phyloP scores from a whole-genome alignment of 768 basidiomycete species.

The Lactarius evosmus region DNA sequence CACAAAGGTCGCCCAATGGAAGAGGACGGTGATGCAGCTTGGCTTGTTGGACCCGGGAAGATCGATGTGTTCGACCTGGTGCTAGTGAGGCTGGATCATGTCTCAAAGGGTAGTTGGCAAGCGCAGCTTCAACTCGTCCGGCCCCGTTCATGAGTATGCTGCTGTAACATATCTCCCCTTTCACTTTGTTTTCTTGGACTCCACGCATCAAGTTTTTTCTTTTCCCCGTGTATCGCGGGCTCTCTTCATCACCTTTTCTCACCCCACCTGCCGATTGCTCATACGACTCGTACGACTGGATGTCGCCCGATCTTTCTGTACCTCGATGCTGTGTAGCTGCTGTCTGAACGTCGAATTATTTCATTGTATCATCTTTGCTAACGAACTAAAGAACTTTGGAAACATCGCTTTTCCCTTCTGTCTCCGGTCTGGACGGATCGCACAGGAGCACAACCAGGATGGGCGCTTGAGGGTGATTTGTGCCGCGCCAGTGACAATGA shows the following conservation, averaged over 20 bases:
- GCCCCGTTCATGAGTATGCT: constrained; percentile 12
- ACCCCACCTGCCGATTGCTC: background rate
- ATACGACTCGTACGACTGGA: background rate
- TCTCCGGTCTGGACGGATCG: background rate
- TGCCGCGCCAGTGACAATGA: constrained; percentile 7
- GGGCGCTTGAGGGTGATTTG: constrained; percentile 13
- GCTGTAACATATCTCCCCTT: background rate
- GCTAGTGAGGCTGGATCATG: constrained; percentile 77
- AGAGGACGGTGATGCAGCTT: constrained; percentile 56
- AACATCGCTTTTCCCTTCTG: background rate
- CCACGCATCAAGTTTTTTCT: background rate
- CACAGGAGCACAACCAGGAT: constrained; percentile 7
- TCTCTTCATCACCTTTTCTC: background rate
- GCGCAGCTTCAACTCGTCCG: constrained; percentile 59
- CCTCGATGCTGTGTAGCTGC: constrained; percentile 6
- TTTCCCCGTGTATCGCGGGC: background rate
- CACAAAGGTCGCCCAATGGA: constrained; percentile 52
- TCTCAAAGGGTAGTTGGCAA: constrained; percentile 81
- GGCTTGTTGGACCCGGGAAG: constrained; percentile 55
- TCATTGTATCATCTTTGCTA: constrained; percentile 2
- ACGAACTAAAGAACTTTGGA: background rate
- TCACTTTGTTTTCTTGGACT: background rate
- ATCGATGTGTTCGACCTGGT: constrained; percentile 66
- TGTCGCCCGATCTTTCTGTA: constrained; percentile 4
- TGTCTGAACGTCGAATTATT: background rate